Percentiles rank a stretch among this genome's conserved stretches.
phyloP scores from a whole-genome alignment of 129 eudicot species.

The Pseudognaphalium luteoalbum region DNA sequence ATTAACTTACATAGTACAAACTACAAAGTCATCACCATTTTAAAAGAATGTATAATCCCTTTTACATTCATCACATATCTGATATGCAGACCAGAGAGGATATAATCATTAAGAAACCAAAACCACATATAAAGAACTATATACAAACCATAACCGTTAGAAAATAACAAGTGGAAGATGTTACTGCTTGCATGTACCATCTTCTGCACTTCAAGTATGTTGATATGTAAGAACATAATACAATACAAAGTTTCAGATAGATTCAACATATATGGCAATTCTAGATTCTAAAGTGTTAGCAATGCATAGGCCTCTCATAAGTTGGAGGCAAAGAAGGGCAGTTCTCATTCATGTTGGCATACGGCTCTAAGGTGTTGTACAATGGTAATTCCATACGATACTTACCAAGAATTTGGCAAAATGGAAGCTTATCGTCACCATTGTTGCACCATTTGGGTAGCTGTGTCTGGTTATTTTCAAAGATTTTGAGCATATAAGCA shows the following conservation, averaged over 20 bases:
- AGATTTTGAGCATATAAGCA: constrained; percentile 92
- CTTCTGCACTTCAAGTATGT: constrained; percentile 2
- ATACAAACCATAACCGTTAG: constrained; percentile 21
- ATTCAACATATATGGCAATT: constrained; percentile 8
- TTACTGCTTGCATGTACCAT: constrained; percentile 18
- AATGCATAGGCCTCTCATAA: constrained; percentile 83
- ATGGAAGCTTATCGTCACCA: constrained; percentile 56
- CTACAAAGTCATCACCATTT: background rate
- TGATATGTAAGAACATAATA: background rate
- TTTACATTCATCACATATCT: background rate
- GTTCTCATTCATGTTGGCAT: constrained; percentile 86
- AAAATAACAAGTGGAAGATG: constrained; percentile 4
- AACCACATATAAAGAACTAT: constrained; percentile 18
- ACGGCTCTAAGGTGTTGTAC: constrained; percentile 90
- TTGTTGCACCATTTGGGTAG: constrained; percentile 92
- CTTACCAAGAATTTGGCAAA: constrained; percentile 97
- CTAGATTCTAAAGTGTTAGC: constrained; percentile 39
- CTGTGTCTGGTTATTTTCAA: constrained; percentile 72
- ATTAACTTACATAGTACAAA: background rate
- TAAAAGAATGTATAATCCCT: too few species aligned
- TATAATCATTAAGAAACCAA: background rate
- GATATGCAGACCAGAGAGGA: background rate
- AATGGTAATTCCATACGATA: constrained; percentile 88
- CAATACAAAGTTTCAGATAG: constrained; percentile 21
- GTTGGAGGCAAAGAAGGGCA: constrained; percentile 97